Percentiles rank a stretch among this genome's conserved stretches.
Evolutionary conservation across 1,139 yeast genomes (phyloP).

Genomic region (Geotrichum citri-aurantii): DNA sequence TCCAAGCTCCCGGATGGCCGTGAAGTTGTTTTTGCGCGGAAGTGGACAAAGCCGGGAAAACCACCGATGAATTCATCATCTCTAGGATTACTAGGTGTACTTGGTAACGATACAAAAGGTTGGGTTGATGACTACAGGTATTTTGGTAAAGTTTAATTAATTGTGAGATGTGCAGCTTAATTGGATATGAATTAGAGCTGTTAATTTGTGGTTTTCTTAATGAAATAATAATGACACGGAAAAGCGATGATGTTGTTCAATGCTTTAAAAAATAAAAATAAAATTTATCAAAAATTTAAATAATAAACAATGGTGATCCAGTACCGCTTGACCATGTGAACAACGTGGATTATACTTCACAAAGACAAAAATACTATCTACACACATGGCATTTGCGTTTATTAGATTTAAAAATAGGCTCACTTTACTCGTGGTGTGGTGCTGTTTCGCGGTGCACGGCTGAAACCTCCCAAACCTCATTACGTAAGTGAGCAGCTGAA

Average conservation of each 20-base stretch:
- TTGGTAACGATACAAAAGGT: conserved; percentile 30
- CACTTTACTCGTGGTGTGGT: neutral
- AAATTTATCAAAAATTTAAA: too few species aligned
- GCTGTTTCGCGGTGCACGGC: neutral
- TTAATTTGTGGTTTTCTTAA: neutral
- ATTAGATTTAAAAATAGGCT: too few species aligned
- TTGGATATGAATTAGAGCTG: neutral
- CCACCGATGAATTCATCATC: conserved; percentile 21
- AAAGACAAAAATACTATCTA: neutral
- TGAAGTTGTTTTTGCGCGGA: conserved; percentile 29
- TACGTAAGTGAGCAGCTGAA: neutral
- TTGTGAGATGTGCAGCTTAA: neutral
- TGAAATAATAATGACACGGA: neutral
- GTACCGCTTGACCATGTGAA: neutral
- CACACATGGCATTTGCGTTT: neutral
- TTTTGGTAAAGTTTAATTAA: conserved; percentile 26
- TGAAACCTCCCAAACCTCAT: neutral
- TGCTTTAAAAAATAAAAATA: too few species aligned
- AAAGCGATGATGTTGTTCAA: too few species aligned
- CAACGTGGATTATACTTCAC: neutral
- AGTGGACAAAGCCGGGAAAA: conserved; percentile 24
- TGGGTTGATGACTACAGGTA: conserved; percentile 31
- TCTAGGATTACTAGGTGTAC: conserved; percentile 26
- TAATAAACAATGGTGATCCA: neutral
- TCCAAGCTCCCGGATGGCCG: conserved; percentile 25